Base-by-base conservation (phyloP, 1,139 yeast species). In the Meyerozyma sp. region DNA sequence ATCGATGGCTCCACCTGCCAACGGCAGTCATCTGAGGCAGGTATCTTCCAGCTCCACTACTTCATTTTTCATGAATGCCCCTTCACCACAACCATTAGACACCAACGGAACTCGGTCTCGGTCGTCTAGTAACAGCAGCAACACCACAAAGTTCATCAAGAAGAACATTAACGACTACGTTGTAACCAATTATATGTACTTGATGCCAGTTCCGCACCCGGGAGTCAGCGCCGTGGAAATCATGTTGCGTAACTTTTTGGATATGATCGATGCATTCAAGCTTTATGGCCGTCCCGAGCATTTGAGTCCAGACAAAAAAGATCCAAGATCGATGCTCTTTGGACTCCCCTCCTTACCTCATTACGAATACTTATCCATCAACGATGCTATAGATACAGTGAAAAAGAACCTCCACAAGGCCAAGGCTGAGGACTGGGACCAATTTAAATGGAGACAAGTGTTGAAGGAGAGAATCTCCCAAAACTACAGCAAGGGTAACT, bases 311-410 rank as follows among this genome's bases (percentile, higher is more conserved):
- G 71, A 73, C 49, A 75, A 78, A 57, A 57, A 60, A 11, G 68
- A 75, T 47, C 60, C 63, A n/a, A 56, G 61, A 6, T 74, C 81
- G 4, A 57, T 79, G 53, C 63, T 79, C 26, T 79, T 78, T 59
- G 82, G 78, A 1, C 66, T 79, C 48, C 84, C 84, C 1, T 75
- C 79, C 37, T 69, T 79, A 50, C 84, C 84, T 6, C 75, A 68
- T 48, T 77, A 73, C 42, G 72, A 75, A 49, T 79, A 76, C 52
- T 55, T 79, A 49, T 66, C 77, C 5, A 56, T 59, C 13, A 66
- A 64, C 11, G 73, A 73, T 34, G 67, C 77, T 0, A 55, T 53
- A 25, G 61, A 58, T 23, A 55, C 73, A 23, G 68, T 74, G 8
- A 58, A 61, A 0, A 47, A 59, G 26, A 62, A 66, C 48, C 53